Base-by-base conservation (phyloP, 129 eudicot species). In the Lactuca saligna region DNA sequence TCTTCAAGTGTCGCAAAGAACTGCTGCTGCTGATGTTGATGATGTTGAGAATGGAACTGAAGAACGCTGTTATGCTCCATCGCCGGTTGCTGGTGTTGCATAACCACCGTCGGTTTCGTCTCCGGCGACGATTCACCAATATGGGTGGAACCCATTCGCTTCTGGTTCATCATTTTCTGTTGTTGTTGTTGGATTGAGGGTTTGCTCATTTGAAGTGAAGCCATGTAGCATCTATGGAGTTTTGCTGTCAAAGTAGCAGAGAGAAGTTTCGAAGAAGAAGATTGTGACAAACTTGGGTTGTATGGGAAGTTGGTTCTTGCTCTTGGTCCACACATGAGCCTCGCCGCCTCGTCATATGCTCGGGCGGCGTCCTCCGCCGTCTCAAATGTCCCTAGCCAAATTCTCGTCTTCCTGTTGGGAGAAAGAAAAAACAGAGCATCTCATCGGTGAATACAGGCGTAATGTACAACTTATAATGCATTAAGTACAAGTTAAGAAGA, bases 311-410 rank as follows among this genome's bases (percentile, higher is more conserved):
- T 90, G 38, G 94, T 86, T 31, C 91, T 38, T 6, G 97, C 94
- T 20, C 90, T 73, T 7, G 90, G 88, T 15, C 97, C 94, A 48
- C 90, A 86, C 94, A 90, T 90, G 55, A 90, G 91, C 79, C 97
- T 74, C 2, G 94, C 97, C 3, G 97, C 97, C 57, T 89, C 97
- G 57, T 89, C 97, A 41, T 89, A 89, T 13, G 97, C 97, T 51
- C 88, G 58, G 25, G 97, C 97, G 4, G 97, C 97, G 65, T 89
- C 97, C 46, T 89, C 97, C 3, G 96, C 91, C 15, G 91, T 88
- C 67, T 85, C 96, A 54, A 88, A 88, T 70, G 96, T 88, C 13
- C 94, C 97, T 33, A 89, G 53, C 97, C 97, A 89, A 44, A 89
- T 86, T 70, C 97, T 82, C 0, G 97, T 89, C 65, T 89, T 89